Evolutionary conservation across 129 eudicot species (phyloP), one percentile per base, ranked within the genome.

Genomic region (Pittosporum tobira): DNA sequence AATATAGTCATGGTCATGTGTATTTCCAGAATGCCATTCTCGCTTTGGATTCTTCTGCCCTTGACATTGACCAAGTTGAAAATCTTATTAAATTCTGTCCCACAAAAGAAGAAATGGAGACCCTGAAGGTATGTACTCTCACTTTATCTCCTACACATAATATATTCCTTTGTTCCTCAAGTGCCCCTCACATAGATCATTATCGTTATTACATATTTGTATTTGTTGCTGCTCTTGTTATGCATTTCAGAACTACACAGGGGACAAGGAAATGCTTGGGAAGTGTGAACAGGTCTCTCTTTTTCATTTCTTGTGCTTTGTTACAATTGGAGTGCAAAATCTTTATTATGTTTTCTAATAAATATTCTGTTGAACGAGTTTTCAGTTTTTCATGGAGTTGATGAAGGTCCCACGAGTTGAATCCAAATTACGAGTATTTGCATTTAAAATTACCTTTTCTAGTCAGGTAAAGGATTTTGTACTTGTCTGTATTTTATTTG

Each of bases 361-460:
- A 24, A 43, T 27, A 40, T 65, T 64, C 43, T 36, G 58, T 36
- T 66, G 45, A 50, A 62, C 71, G 71, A 48, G 53, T 10, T 83
- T 90, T 43, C 80, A 91, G 98, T 91, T 86, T 67, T 83, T 91
- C 76, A 63, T 91, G 84, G 98, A 91, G 83, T 71, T 91, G 72
- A 91, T 91, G 98, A 86, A 86, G 81, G 98, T 91, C 62, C 98
- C 98, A 63, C 89, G 98, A 20, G 95, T 86, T 19, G 98, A 91
- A 75, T 76, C 95, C 58, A 91, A 91, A 70, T 79, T 91, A 66
- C 73, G 98, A 66, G 98, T 91, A 31, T 91, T 91, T 76, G 79
- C 95, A 16, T 91, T 91, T 64, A 91, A 81, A 49, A 91, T 91
- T 29, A 78, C 83, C 23, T 91, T 91, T 63, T 73, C 84, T 44